Evolutionary conservation across 73 alveolate species (phyloP), one percentile per base, ranked within the genome.

Genomic region (Tetrahymena thermophila): DNA sequence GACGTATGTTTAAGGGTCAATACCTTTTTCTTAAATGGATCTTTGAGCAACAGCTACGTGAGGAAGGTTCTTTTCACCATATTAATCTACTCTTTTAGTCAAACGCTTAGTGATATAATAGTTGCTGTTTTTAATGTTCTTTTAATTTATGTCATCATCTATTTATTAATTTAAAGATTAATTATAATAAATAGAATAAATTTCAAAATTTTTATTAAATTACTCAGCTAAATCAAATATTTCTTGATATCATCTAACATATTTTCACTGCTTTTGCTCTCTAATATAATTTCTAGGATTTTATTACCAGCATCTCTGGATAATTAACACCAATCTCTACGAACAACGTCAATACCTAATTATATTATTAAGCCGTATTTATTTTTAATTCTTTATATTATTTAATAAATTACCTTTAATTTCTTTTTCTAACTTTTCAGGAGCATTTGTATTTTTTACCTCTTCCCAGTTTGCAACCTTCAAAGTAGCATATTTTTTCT

Each of bases 401-500:
- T 7, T n/a, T 1, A 71, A 71, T 56, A 4, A 71, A 5, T 71
- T 25, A 44, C 97, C 97, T 56, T 95, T 95, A 55, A 93, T 40
- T 95, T 95, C 97, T 55, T 71, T 89, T 28, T 95, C 94, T 8
- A 50, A 43, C 34, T 9, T 50, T 35, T 34, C 57, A 10, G 44
- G 23, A 19, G 94, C 35, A 85, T 95, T 25, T 19, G 94, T 57
- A 21, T 93, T 35, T 28, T 85, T 35, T n/a, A 85, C 84, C 11
- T 85, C 95, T 9, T 95, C 97, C 35, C 93, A 93, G 56, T 95
- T 95, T 43, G 56, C 98, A 71, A 96, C 96, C 96, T 98, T 98
- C 84, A 98, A 94, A n/a, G 99, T 99, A 37, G 99, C 99, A 98
- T 99, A 99, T 95, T 99, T 99, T 96, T 99, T 99, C 97, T 99